Evolutionary conservation across 2,329 filamentous ascomycete species (phyloP), one percentile per base, ranked within the genome.

Genomic region (Pezicula rhizophila): DNA sequence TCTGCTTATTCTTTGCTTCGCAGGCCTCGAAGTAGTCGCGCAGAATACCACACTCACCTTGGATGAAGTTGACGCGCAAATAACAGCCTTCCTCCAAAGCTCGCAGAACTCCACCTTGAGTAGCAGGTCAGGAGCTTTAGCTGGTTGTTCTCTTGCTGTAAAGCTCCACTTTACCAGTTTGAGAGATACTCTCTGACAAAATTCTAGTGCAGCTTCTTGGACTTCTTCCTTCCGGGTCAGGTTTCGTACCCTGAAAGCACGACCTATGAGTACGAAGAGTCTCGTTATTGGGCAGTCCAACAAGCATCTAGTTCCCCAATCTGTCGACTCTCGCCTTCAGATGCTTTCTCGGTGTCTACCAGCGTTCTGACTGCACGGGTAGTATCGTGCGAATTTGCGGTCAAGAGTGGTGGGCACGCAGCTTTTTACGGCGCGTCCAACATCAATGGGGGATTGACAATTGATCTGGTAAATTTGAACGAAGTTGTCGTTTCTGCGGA

Each of bases 351-450:
- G 10, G 45, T 57, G 10, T 50, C 53, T 8, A 38, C 37, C 2
- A 42, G 39, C 26, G 11, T 56, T 14, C 11, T 34, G 2, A 37
- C 54, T n/a, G 41, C 50, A 10, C 20, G 43, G 3, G 31, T 35
- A 10, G 34, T 34, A 8, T 14, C 41, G 7, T 52, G 53, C 40
- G 15, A 38, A 28, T 70, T 69, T 54, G 62, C 68, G 11, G 63
- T 67, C 48, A 66, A 68, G 54, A 66, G 65, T 45, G 68, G 67
- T 12, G 67, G 71, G 2, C 69, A 73, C 50, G 45, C 44, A 26
- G 23, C 45, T 11, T 52, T 50, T 34, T 20, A 45, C 14, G 54
- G 52, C 1, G 48, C 42, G 8, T 53, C 54, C 7, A 57, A 51
- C 31, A 51, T 49, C 15, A 38, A 52, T 31, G 54, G 44, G 4